Evolutionary conservation across 768 basidiomycete genomes (phyloP), one percentile per base, ranked within the genome.

Genomic region (Rhizopogon vinicolor): DNA sequence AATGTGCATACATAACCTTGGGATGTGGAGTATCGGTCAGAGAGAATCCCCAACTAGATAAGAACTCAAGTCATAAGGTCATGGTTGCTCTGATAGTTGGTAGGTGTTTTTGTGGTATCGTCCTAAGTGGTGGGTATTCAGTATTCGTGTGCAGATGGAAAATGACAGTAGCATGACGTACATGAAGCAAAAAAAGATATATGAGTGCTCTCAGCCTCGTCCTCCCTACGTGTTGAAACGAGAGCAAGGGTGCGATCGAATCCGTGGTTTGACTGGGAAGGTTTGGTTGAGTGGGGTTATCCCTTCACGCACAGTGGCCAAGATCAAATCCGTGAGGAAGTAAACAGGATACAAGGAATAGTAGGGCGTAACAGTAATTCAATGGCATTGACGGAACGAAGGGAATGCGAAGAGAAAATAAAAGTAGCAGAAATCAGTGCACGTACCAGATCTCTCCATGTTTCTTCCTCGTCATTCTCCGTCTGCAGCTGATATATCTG

Each of bases 401-500:
- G 46, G 35, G 19, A 19, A 48, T 48, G 33, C 4, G 35, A 1
- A 37, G 14, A 49, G 8, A 4, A 48, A 12, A 48, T 18, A 35
- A 49, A 48, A 33, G 10, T 33, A 33, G 18, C 29, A 19, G 45
- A 29, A 35, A 33, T 46, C 45, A 5, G 18, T 46, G 48, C 18
- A 65, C 83, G 61, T 62, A 89, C 87, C 59, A 91, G 70, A 74
- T 91, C 90, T 69, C 80, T 76, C 89, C 87, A 92, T 7, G 90
- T 93, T 71, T 93, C 88, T 66, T 85, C 85, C 60, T 90, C 87
- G 59, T 91, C 90, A 58, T 83, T 88, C 61, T 89, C 87, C 1
- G 88, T 90, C 67, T 93, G 91, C n/a, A 91, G 71, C 62, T 89
- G 86, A 63, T 91, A 92, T 53, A 92, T 82, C 65, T 91, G 88